phyloP scores from a whole-genome alignment of 2,329 filamentous ascomycete species.

The Botrytis paeoniae region DNA sequence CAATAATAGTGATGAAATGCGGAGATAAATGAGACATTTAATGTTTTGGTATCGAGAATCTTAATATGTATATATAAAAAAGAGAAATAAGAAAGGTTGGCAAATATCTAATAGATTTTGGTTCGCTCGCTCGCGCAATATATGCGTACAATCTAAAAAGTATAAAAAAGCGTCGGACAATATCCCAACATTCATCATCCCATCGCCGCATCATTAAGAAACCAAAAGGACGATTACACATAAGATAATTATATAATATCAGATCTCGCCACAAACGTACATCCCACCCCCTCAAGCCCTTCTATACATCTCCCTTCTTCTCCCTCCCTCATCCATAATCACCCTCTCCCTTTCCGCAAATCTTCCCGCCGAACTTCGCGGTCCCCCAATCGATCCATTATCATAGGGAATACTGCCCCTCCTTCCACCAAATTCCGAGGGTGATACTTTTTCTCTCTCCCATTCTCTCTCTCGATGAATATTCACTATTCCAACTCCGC shows the following conservation, averaged over 20 bases:
- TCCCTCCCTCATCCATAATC: slow-evolving; percentile 10
- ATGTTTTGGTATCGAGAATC: not conserved
- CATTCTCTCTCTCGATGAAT: not conserved
- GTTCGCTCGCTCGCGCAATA: not conserved
- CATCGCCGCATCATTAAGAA: not conserved
- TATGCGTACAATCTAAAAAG: not conserved
- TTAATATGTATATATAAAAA: not conserved
- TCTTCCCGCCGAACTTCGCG: slow-evolving; percentile 2
- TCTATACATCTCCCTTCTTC: slow-evolving; percentile 6
- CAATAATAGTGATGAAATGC: not conserved
- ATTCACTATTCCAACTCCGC: not conserved
- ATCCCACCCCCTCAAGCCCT: not conserved
- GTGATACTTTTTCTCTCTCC: not conserved
- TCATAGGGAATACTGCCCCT: not conserved
- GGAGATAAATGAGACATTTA: not conserved
- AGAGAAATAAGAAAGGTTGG: not conserved
- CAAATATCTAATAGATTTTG: not conserved
- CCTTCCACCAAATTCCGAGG: not conserved
- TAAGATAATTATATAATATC: not conserved
- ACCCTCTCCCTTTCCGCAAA: slow-evolving; percentile 9
- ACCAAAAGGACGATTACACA: not conserved
- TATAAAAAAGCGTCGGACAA: not conserved
- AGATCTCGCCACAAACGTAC: not conserved
- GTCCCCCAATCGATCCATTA: not conserved
- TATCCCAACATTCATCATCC: no score